Percentiles rank a stretch among this genome's conserved stretches.
Evolutionary conservation across 2,329 filamentous ascomycete genomes (phyloP).

Genomic region (Magnaporthales sp.): DNA sequence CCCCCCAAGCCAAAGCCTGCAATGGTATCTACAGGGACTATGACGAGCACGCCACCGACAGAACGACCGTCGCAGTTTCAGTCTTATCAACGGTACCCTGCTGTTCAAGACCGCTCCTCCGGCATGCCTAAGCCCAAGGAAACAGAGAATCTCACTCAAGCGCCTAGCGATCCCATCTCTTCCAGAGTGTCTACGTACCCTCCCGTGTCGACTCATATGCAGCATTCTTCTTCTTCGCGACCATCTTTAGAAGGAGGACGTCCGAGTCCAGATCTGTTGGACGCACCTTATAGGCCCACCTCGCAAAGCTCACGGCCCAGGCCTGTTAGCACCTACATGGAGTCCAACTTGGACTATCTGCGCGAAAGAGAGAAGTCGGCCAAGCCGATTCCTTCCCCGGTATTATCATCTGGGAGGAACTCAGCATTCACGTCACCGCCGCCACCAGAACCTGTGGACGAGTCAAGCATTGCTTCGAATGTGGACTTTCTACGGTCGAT

Average conservation of each 20-base stretch:
- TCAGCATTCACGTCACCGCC: conserved; percentile 31
- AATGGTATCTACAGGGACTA: conserved; percentile 61
- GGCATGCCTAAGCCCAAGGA: conserved; percentile 28
- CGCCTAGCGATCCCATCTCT: conserved; percentile 15
- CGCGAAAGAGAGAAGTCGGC: conserved; percentile 62
- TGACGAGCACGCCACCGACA: conserved; percentile 56
- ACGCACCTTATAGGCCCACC: conserved; percentile 46
- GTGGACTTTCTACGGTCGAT: conserved; percentile 71
- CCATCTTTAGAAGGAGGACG: conserved; percentile 65
- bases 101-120: conserved; percentile 26
- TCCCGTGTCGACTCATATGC: conserved; percentile 22
- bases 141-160: conserved; percentile 9
- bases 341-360: conserved; percentile 74
- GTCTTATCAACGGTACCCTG: conserved; percentile 30
- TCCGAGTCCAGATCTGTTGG: conserved; percentile 54
- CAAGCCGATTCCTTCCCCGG: conserved; percentile 28
- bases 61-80: conserved; percentile 29
- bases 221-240: conserved; percentile 42
- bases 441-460: conserved; percentile 39
- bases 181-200: conserved; percentile 16
- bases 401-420: conserved; percentile 23
- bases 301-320: conserved; percentile 42
- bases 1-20: conserved; percentile 22
- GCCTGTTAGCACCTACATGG: conserved; percentile 75
- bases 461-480: conserved; percentile 65